A percentile compares a stretch with the other conserved stretches of the same genome.
These are phyloP conservation scores for Solanum sitiens DNA, from an alignment of 257 asterid species.

Conservation along the genomic window DNA sequence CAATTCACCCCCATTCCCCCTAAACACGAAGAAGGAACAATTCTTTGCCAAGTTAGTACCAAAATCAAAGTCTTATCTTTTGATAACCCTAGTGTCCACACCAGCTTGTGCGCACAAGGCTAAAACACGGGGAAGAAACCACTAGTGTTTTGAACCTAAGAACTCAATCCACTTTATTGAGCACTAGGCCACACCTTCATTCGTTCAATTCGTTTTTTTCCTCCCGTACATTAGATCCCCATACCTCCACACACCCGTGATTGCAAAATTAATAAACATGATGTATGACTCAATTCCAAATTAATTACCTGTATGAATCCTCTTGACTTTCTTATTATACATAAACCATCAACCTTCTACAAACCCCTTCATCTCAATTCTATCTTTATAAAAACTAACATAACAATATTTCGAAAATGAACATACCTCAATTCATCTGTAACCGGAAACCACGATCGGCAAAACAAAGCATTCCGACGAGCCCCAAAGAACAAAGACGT, in stretches of 20 bases:
- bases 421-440: slow-evolving; percentile 57
- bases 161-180: neutral
- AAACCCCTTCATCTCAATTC: neutral
- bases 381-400: neutral
- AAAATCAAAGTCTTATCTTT: neutral
- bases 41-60: neutral
- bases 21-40: neutral
- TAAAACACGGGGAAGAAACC: neutral
- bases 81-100: neutral
- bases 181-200: neutral
- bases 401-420: neutral
- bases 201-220: neutral
- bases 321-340: neutral
- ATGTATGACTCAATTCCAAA: neutral
- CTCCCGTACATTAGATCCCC: neutral
- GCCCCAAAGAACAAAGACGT: slow-evolving; percentile 76
- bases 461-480: slow-evolving; percentile 73
- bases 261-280: neutral
- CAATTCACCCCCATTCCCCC: neutral
- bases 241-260: neutral
- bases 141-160: neutral
- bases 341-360: neutral
- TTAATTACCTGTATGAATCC: neutral
- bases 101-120: neutral
- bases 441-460: slow-evolving; percentile 88